Evolutionary conservation across 108 stramenopile species (phyloP).

Genomic region (Mayamaea pseudoterrestris): DNA sequence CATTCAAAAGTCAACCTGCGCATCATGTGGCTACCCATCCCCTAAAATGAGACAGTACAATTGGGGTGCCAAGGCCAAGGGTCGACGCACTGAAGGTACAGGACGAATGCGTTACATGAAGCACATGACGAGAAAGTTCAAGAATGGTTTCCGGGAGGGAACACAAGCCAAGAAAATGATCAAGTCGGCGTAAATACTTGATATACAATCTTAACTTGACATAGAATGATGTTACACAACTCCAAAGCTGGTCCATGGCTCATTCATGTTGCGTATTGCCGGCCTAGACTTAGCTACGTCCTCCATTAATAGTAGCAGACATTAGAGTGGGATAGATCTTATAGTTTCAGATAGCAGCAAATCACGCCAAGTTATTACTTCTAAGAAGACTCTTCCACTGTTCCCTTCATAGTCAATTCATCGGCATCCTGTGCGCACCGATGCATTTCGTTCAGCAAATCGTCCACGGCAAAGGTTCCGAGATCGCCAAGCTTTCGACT

Average conservation of each 20-base stretch:
- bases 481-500: constrained; percentile 79
- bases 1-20: constrained; percentile 99
- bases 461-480: constrained; percentile 69
- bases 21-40: constrained; percentile 96
- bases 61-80: constrained; percentile 97
- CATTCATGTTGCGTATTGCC: no score
- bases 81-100: constrained; percentile 92
- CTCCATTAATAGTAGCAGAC: no score
- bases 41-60: constrained; percentile 96
- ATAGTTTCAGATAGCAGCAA: no score
- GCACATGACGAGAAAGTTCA: constrained; percentile 95
- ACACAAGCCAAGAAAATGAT: constrained; percentile 81
- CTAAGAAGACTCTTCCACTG: constrained; percentile 25
- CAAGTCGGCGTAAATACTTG: background rate
- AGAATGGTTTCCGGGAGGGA: constrained; percentile 99
- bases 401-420: constrained; percentile 67
- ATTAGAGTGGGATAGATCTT: no score
- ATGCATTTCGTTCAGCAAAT: constrained; percentile 48
- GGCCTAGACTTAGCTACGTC: no score
- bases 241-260: no score
- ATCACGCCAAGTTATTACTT: no score
- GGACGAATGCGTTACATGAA: constrained; percentile 99
- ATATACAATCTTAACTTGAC: no score
- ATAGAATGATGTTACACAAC: no score
- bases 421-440: constrained; percentile 49